Evolutionary conservation across 139 green algal genomes (phyloP).

Genomic region (Coccomyxa sp.): DNA sequence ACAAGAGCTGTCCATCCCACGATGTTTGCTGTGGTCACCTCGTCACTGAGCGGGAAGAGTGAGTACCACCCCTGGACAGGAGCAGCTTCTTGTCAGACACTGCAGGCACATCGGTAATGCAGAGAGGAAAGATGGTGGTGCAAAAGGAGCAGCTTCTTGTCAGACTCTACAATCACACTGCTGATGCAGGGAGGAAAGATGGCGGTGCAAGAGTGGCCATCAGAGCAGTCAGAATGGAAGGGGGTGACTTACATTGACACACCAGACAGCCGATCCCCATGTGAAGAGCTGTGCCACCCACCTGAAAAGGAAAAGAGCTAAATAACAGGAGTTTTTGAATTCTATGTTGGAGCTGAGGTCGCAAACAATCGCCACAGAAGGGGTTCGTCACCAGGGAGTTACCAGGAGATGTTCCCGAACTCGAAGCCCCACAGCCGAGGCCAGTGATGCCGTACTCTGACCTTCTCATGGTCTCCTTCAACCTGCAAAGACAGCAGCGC

Average conservation of each 20-base stretch:
- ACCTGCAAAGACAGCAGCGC: neutral
- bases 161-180: too few species aligned
- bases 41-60: neutral
- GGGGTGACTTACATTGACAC: neutral
- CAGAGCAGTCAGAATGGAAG: neutral
- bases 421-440: neutral
- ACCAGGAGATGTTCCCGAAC: constrained; percentile 3
- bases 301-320: neutral
- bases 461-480: neutral
- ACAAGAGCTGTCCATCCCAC: neutral
- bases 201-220: too few species aligned
- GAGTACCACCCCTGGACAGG: neutral
- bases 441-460: neutral
- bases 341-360: neutral
- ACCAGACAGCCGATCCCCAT: neutral
- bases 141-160: too few species aligned
- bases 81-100: neutral
- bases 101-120: too few species aligned
- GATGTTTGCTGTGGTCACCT: neutral
- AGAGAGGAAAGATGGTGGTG: too few species aligned
- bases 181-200: too few species aligned
- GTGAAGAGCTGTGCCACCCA: neutral
- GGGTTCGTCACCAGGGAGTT: neutral
- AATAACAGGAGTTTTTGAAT: neutral
- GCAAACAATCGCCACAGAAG: neutral